Evolutionary conservation across 179 eudicot species (phyloP), one percentile per base, ranked within the genome.

Genomic region (Silene noctiflora): DNA sequence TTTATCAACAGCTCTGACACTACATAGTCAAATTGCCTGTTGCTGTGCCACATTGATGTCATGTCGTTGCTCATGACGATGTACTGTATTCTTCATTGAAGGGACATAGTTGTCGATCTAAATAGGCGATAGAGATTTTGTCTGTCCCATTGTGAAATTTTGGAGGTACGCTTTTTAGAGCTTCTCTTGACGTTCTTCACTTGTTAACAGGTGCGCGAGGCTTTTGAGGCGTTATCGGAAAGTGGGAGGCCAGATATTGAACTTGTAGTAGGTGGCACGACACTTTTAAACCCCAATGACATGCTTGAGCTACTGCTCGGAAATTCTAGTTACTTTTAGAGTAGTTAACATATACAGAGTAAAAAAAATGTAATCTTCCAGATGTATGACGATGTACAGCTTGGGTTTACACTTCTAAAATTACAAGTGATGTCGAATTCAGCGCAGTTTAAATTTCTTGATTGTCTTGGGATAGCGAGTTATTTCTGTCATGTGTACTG

Each of bases 241-340:
- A 88, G 96, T 68, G 90, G 94, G 76, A 85, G 92, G 80, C 95
- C 91, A 5, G 97, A 92, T 76, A 71, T 87, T 61, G 90, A 92
- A 78, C 83, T 92, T 33, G 78, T 95, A 70, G 78, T 95, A 51
- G 97, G 96, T 6, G 97, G 97, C 85, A 95, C 99, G 62, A 92
- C 95, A 76, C 86, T 92, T 74, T 84, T 92, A 66, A 89, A 88
- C 19, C 99, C 99, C n/a, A 81, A 84, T 27, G 81, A 88, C 85
- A 91, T 95, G 96, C 74, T 86, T 73, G 93, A 95, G 60, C 84
- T 95, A 76, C 90, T 94, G 17, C 81, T 94, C 39, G 96, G 95
- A 9, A 84, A 87, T 66, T 88, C 89, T 31, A 87, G 91, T 80
- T 84, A 83, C 79, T 81, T 87, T 66, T 87, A 85, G 71, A 24